These are phyloP conservation scores for Carex littledalei DNA, from an alignment of 176 grass and related monocot genomes.

Conservation along the genomic window DNA sequence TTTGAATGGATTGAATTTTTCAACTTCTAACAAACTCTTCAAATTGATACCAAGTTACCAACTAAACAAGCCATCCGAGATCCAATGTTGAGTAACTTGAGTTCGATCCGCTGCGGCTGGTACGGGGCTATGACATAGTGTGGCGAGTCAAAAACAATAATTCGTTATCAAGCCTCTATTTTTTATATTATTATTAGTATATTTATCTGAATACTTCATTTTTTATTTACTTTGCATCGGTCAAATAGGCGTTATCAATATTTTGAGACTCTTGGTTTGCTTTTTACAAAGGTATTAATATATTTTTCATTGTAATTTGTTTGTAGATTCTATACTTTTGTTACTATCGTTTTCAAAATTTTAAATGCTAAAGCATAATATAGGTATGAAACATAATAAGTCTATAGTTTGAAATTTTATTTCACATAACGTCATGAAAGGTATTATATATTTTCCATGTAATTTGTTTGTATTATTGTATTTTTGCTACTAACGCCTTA, in stretches of 20 bases:
- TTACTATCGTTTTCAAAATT: not conserved
- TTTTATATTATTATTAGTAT: too few relatives aligned
- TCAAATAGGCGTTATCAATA: not conserved
- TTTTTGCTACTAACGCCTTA: not conserved
- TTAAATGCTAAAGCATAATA: not conserved
- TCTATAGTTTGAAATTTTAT: too few relatives aligned
- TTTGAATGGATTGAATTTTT: not conserved
- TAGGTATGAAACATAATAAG: not conserved
- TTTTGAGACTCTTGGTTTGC: not conserved
- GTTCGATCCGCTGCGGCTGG: not conserved
- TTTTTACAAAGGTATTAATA: not conserved
- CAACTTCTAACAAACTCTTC: conserved; percentile 12
- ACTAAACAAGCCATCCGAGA: not conserved
- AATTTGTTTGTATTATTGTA: not conserved
- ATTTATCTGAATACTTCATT: too few relatives aligned
- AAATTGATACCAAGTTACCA: not conserved
- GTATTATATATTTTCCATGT: not conserved
- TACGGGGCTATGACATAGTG: not conserved
- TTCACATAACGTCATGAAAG: too few relatives aligned
- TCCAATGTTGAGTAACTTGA: not conserved
- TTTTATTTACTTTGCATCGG: not conserved
- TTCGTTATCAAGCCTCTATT: not conserved
- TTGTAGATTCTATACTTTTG: not conserved
- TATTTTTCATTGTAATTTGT: not conserved
- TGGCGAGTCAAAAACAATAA: not conserved